A percentile compares a stretch with the other conserved stretches of the same genome.
Evolutionary conservation across 75 land plant genomes (phyloP).

Genomic region (Selaginella moellendorffii): DNA sequence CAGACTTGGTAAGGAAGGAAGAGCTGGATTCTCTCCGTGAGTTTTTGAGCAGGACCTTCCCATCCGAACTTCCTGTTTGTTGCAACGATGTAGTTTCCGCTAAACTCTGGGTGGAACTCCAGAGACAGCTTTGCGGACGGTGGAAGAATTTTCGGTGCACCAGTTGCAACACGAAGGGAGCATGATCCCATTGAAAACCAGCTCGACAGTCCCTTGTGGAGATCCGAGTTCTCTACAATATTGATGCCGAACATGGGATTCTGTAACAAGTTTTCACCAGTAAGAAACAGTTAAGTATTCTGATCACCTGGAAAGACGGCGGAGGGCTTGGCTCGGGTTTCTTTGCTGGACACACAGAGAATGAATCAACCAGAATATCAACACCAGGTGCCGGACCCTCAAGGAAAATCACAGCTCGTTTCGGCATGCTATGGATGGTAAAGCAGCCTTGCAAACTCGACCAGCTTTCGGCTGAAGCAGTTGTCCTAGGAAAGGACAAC

Average conservation of each 20-base stretch:
- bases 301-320: no score
- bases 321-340: slow-evolving; percentile 38
- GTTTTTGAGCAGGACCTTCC: slow-evolving; percentile 94
- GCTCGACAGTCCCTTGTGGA: slow-evolving; percentile 33
- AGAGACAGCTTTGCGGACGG: slow-evolving; percentile 58
- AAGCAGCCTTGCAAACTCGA: slow-evolving; percentile 54
- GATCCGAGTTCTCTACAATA: slow-evolving; percentile 52
- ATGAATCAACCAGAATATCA: slow-evolving; percentile 59
- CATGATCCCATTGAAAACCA: slow-evolving; percentile 79
- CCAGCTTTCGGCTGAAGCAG: slow-evolving; percentile 75
- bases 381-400: slow-evolving; percentile 87
- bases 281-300: no score
- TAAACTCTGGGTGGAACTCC: slow-evolving; percentile 28
- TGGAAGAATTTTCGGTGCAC: slow-evolving; percentile 58
- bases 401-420: slow-evolving; percentile 50
- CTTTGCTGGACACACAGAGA: slow-evolving; percentile 37
- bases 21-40: slow-evolving; percentile 55
- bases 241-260: slow-evolving; percentile 54
- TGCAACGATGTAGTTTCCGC: slow-evolving; percentile 13
- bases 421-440: slow-evolving; percentile 38
- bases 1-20: slow-evolving; percentile 85
- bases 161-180: slow-evolving; percentile 42
- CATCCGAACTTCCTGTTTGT: slow-evolving; percentile 64
- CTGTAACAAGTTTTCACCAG: no score
- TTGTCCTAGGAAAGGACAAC: slow-evolving; percentile 8